Conservation (phyloP, 805 yeast species). For the Saccharomycopsis malanga region DNA sequence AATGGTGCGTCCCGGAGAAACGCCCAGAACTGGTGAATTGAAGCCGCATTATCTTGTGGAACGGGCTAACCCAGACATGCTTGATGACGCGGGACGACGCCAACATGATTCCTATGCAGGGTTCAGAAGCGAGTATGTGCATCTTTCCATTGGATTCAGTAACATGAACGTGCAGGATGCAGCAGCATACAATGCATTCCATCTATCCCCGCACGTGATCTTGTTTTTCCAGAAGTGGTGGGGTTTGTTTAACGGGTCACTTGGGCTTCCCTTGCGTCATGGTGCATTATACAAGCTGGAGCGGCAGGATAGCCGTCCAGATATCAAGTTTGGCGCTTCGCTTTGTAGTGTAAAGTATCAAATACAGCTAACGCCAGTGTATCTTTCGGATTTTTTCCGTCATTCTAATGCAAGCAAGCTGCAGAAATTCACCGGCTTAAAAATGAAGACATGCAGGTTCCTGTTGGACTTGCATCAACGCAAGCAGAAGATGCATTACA, state of each 20-base stretch:
- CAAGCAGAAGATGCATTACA: constrained; percentile 35
- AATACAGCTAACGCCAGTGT: constrained; percentile 58
- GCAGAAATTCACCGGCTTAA: constrained; percentile 53
- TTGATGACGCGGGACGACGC: constrained; percentile 32
- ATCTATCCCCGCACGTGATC: constrained; percentile 64
- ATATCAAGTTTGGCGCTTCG: constrained; percentile 57
- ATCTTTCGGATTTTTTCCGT: constrained; percentile 63
- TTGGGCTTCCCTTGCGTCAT: constrained; percentile 67
- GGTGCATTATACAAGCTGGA: constrained; percentile 59
- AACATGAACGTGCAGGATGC: constrained; percentile 25
- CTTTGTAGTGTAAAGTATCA: constrained; percentile 69
- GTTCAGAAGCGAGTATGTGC: constrained; percentile 58
- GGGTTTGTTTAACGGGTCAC: constrained; percentile 65
- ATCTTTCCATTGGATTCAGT: constrained; percentile 39
- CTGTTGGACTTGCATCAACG: constrained; percentile 58
- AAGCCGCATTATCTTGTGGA: constrained; percentile 58
- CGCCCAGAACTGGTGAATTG: constrained; percentile 41
- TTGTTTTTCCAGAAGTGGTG: constrained; percentile 76
- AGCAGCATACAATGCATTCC: constrained; percentile 52
- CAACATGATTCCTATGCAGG: constrained; percentile 55
- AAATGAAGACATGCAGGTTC: constrained; percentile 45
- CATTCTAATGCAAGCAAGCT: constrained; percentile 42
- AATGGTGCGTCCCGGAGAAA: constrained; percentile 28
- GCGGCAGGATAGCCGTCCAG: constrained; percentile 30
- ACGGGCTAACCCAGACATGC: constrained; percentile 49